A percentile compares a stretch with the other conserved stretches of the same genome.
Conservation (phyloP, 805 yeast species). For the Kuraishia hungarica region DNA sequence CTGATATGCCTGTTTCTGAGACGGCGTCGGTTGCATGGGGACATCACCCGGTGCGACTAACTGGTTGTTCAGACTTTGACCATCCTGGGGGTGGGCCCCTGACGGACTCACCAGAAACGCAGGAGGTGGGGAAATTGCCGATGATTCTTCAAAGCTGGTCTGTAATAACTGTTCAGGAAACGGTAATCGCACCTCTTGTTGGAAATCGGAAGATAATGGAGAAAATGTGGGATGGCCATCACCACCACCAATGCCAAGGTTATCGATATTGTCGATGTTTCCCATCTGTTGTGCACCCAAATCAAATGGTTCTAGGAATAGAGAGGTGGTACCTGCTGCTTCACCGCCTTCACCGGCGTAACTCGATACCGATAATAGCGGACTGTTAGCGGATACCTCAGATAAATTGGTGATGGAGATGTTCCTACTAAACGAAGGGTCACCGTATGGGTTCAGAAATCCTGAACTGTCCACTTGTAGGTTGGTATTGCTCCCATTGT, state of each 20-base stretch:
- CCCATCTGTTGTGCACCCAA: no score
- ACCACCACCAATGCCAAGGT: no score
- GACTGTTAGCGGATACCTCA: conserved; percentile 17
- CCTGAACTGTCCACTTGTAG: not conserved
- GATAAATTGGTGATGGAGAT: conserved; percentile 8
- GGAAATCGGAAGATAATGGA: conserved; percentile 9
- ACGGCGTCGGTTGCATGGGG: not conserved
- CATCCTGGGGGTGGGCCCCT: no score
- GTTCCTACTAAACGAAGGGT: conserved; percentile 11
- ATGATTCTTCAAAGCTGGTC: not conserved
- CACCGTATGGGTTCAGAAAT: conserved; percentile 2
- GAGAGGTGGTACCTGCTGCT: no score
- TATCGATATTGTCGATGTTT: no score
- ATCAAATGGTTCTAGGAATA: conserved; percentile 3
- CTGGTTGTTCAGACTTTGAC: not conserved
- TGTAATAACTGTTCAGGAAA: not conserved
- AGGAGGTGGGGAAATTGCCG: not conserved
- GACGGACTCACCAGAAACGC: not conserved
- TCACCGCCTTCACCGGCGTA: conserved; percentile 13
- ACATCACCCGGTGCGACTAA: not conserved
- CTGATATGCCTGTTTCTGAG: conserved; percentile 6
- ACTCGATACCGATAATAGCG: conserved; percentile 18
- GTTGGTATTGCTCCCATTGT: no score
- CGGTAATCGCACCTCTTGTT: conserved; percentile 2
- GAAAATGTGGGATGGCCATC: conserved; percentile 10